phyloP scores from a whole-genome alignment of 23 red algal species.

The Cyanidium caldarium region DNA sequence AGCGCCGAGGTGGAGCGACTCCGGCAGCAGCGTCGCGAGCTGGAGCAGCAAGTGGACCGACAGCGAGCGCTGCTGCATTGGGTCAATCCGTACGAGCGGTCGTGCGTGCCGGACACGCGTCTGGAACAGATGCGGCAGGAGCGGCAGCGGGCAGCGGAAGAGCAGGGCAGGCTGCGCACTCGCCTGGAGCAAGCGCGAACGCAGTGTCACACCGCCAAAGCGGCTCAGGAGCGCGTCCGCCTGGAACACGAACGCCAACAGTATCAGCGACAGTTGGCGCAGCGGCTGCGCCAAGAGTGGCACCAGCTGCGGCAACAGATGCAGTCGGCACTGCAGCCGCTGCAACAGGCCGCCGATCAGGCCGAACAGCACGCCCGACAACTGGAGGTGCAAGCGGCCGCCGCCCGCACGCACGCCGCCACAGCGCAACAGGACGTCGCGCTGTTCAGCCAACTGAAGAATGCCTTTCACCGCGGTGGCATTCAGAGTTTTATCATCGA shows the following conservation, averaged over 20 bases:
- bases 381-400: background rate
- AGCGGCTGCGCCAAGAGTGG: background rate
- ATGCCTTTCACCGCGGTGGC: constrained; percentile 33
- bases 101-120: too few species aligned
- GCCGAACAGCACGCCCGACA: background rate
- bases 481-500: constrained; percentile 32
- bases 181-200: too few species aligned
- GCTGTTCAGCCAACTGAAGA: background rate
- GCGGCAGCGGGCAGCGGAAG: too few species aligned
- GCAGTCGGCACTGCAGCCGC: background rate
- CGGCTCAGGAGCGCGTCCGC: too few species aligned
- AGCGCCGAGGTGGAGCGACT: too few species aligned
- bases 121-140: too few species aligned
- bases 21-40: background rate
- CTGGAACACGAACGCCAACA: too few species aligned
- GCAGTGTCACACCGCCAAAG: too few species aligned
- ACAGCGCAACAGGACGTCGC: background rate
- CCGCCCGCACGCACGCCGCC: background rate
- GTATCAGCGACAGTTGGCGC: too few species aligned
- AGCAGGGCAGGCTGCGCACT: too few species aligned
- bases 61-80: background rate
- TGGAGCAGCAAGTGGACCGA: background rate
- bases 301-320: background rate
- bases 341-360: background rate
- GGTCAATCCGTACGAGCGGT: too few species aligned